Percentiles rank a stretch among this genome's conserved stretches.
These are phyloP conservation scores for Brettanomyces naardenensis DNA, from an alignment of 805 yeast species.

Conservation along the genomic window DNA sequence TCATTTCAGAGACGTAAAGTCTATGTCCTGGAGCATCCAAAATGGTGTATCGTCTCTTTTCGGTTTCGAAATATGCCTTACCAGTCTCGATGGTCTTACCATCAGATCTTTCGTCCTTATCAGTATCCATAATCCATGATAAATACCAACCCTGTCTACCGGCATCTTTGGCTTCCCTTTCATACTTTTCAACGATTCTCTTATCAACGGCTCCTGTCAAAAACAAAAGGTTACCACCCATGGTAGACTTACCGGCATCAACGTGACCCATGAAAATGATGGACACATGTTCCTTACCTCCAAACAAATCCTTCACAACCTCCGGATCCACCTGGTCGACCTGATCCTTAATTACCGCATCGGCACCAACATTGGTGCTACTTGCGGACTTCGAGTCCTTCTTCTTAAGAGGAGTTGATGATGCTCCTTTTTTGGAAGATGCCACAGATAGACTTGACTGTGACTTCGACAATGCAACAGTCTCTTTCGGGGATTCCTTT, in stretches of 20 bases:
- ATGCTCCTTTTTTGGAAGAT: constrained; percentile 15
- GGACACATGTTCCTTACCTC: constrained; percentile 95
- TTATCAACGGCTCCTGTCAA: constrained; percentile 97
- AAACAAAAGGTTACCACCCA: constrained; percentile 95
- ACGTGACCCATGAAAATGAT: constrained; percentile 99
- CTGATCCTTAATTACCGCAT: constrained; percentile 53
- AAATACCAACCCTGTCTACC: constrained; percentile 99
- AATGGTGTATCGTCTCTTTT: constrained; percentile 93
- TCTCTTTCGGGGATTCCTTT: constrained; percentile 23
- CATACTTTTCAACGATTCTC: constrained; percentile 96
- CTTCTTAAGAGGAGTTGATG: constrained; percentile 4
- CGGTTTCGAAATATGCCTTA: constrained; percentile 95
- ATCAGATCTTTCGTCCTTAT: constrained; percentile 96
- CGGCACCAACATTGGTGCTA: constrained; percentile 27
- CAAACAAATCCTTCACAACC: constrained; percentile 86
- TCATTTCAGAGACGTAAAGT: constrained; percentile 98
- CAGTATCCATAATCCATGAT: constrained; percentile 99
- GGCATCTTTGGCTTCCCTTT: constrained; percentile 97
- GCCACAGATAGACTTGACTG: constrained; percentile 23
- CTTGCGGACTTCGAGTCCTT: constrained; percentile 3
- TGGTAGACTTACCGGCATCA: constrained; percentile 98
- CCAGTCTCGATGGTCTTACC: constrained; percentile 99
- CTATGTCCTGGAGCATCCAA: constrained; percentile 99
- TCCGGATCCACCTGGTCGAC: constrained; percentile 82
- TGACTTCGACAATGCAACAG: no score